Evolutionary conservation across 805 yeast species (phyloP).

Genomic region (Ogataea trehalophila): DNA sequence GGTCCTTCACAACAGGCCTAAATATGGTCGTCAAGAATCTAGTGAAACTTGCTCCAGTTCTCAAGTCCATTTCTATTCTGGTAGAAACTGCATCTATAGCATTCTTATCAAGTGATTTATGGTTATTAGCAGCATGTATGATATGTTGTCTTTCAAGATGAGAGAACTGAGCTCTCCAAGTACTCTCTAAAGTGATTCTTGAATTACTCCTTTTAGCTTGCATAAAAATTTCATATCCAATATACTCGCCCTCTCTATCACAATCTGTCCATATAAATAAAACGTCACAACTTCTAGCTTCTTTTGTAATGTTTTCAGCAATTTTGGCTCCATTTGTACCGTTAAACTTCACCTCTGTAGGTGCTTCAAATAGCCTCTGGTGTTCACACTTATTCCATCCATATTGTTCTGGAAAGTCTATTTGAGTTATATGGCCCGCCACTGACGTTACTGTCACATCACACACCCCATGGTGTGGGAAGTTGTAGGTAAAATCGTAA

Average conservation of each 20-base stretch:
- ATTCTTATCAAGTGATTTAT: constrained; percentile 55
- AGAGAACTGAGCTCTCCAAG: constrained; percentile 79
- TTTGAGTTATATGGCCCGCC: constrained; percentile 71
- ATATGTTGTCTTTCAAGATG: constrained; percentile 80
- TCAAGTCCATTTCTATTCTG: constrained; percentile 78
- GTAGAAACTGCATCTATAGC: constrained; percentile 82
- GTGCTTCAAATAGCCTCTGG: constrained; percentile 65
- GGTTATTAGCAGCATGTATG: constrained; percentile 65
- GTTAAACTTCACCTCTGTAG: constrained; percentile 36
- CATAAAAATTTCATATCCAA: constrained; percentile 75
- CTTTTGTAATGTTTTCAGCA: constrained; percentile 60
- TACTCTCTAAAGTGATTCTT: constrained; percentile 39
- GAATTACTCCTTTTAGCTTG: constrained; percentile 57
- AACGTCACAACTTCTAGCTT: constrained; percentile 54
- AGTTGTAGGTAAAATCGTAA: constrained; percentile 68
- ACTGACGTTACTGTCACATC: constrained; percentile 90
- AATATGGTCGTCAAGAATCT: constrained; percentile 63
- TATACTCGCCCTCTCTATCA: constrained; percentile 93
- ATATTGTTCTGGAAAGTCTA: constrained; percentile 59
- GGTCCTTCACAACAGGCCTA: constrained; percentile 27
- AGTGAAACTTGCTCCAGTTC: constrained; percentile 88
- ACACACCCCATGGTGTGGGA: constrained; percentile 58
- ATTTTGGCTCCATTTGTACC: constrained; percentile 39
- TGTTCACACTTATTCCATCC: constrained; percentile 67
- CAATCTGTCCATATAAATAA: constrained; percentile 98